Percentiles rank a stretch among this genome's conserved stretches.
These are phyloP conservation scores for Russula ochroleuca DNA, from an alignment of 768 basidiomycete genomes.

Conservation along the genomic window DNA sequence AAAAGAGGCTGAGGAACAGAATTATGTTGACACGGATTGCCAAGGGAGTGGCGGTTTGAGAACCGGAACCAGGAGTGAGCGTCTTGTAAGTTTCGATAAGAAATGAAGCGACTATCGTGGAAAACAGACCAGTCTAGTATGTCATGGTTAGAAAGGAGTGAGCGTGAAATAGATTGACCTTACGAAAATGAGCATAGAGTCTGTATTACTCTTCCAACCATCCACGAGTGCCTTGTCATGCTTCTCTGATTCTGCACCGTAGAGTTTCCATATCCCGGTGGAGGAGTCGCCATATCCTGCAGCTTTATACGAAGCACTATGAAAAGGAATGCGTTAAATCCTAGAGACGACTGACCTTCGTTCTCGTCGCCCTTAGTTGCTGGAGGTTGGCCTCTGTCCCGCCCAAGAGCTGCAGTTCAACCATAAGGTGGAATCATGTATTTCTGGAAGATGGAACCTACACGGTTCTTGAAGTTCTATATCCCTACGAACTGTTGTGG, in stretches of 20 bases:
- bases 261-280: slow-evolving; percentile 15
- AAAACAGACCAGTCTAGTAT: background rate
- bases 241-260: slow-evolving; percentile 18
- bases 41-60: background rate
- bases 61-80: slow-evolving; percentile 7
- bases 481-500: background rate
- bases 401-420: background rate
- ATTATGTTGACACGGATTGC: slow-evolving; percentile 16
- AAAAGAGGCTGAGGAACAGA: slow-evolving; percentile 20
- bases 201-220: slow-evolving; percentile 21
- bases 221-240: slow-evolving; percentile 17
- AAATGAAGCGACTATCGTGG: background rate
- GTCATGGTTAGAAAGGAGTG: background rate
- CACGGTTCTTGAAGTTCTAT: background rate
- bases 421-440: background rate
- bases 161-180: background rate
- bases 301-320: background rate
- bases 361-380: background rate
- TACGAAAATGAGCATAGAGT: slow-evolving; percentile 23
- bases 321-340: background rate
- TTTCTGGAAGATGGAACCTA: background rate
- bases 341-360: background rate
- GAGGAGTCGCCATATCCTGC: slow-evolving; percentile 3
- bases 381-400: background rate
- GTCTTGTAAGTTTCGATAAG: slow-evolving; percentile 21